Conservation (phyloP, 306 rosid species). For the Senna tora region DNA sequence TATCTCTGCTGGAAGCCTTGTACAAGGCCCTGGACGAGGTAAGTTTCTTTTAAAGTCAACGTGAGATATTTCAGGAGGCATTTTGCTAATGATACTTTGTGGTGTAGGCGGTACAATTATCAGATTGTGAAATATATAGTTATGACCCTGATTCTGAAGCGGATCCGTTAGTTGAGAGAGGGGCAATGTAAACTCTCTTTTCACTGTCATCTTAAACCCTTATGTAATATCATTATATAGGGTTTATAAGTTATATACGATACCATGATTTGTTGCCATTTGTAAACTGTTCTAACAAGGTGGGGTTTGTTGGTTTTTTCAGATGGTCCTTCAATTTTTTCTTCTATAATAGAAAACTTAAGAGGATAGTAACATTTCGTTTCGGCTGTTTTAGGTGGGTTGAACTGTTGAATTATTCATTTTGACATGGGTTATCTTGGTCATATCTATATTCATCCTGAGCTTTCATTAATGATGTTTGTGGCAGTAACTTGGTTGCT, state of each 20-base stretch:
- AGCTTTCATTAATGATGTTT: constrained; percentile 16
- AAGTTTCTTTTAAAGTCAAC: constrained; percentile 38
- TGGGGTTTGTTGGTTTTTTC: constrained; percentile 36
- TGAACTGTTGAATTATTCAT: background rate
- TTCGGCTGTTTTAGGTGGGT: constrained; percentile 87
- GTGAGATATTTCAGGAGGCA: constrained; percentile 35
- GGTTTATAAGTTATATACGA: constrained; percentile 1
- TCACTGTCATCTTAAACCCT: background rate
- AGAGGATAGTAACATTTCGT: constrained; percentile 80
- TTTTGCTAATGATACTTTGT: constrained; percentile 41
- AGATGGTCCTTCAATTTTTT: constrained; percentile 97
- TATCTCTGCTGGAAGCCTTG: constrained; percentile 68
- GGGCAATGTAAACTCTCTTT: constrained; percentile 68
- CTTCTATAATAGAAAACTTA: constrained; percentile 87
- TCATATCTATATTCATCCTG: constrained; percentile 23
- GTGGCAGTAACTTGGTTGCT: constrained; percentile 71
- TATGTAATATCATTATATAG: background rate
- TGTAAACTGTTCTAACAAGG: constrained; percentile 20
- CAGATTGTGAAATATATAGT: constrained; percentile 82
- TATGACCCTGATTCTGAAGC: constrained; percentile 85
- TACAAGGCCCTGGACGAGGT: constrained; percentile 94
- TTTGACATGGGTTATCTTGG: constrained; percentile 4
- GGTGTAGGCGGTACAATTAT: constrained; percentile 76
- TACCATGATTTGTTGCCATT: background rate
- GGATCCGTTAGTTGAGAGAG: constrained; percentile 75